Conservation (phyloP, 2,329 filamentous ascomycete genomes). For the Phoma sp. region DNA sequence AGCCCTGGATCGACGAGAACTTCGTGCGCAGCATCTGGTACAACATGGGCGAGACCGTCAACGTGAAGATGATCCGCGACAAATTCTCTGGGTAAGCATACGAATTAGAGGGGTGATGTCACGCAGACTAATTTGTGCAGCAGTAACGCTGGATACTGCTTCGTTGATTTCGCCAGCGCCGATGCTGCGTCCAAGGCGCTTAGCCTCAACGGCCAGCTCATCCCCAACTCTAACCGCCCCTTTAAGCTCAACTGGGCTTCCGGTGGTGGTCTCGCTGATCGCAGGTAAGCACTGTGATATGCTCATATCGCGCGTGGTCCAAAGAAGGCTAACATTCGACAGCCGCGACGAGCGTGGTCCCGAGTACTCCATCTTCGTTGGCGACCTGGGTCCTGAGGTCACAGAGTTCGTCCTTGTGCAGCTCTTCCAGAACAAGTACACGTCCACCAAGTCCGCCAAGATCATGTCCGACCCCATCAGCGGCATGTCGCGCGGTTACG, state of each 20-base stretch:
- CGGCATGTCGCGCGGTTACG: slow-evolving; percentile 96
- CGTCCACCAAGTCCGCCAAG: slow-evolving; percentile 98
- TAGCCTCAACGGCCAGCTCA: slow-evolving; percentile 83
- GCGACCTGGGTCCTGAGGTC: slow-evolving; percentile 95
- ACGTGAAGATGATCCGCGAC: slow-evolving; percentile 99
- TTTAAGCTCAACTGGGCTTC: slow-evolving; percentile 99
- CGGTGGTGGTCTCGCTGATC: slow-evolving; percentile 91
- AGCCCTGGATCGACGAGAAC: slow-evolving; percentile 99
- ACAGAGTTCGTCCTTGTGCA: slow-evolving; percentile 98
- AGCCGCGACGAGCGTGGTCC: slow-evolving; percentile 91
- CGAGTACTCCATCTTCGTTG: slow-evolving; percentile 97
- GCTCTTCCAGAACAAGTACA: slow-evolving; percentile 95
- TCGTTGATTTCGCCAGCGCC: slow-evolving; percentile 86
- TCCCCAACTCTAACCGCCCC: slow-evolving; percentile 91
- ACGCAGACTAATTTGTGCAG: slow-evolving; percentile 58
- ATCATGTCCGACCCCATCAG: slow-evolving; percentile 99
- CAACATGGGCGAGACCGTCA: slow-evolving; percentile 90
- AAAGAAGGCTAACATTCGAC: slow-evolving; percentile 17
- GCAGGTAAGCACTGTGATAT: slow-evolving; percentile 67
- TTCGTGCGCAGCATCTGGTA: slow-evolving; percentile 97
- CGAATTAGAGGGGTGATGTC: slow-evolving; percentile 12
- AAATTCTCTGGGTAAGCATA: slow-evolving; percentile 88
- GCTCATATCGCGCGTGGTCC: neutral
- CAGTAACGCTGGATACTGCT: slow-evolving; percentile 98
- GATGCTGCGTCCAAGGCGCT: slow-evolving; percentile 92